Evolutionary conservation across 352 stramenopile genomes (phyloP), one percentile per base, ranked within the genome.

Genomic region (Nannochloropsis limnetica): DNA sequence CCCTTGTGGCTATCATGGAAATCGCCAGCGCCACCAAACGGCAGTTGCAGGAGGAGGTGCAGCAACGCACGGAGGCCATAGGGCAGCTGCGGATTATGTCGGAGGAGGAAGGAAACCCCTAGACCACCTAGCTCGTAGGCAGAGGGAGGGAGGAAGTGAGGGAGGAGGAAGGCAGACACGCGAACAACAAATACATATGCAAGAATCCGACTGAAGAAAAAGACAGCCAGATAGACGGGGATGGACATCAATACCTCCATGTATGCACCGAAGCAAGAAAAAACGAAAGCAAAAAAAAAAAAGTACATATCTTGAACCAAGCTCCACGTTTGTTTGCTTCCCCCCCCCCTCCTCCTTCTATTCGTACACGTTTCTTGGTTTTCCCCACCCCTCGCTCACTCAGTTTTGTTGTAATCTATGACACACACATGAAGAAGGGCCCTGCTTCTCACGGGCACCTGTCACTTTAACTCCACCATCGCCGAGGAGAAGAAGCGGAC

Each of bases 11-110:
- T 14, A 74, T 74, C 25, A 31, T 74, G 61, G 61, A 74, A 74
- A 17, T 74, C n/a, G 61, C 61, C 61, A 31, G n/a, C n/a, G 25
- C 25, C 2, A 74, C 61, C n/a, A 74, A 74, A 74, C n/a, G n/a
- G 25, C 61, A 74, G 25, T 74, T 74, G 61, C 61, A 31, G 3
- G 61, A 25, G 61, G 61, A 74, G 25, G 61, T 74, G 61, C 14
- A 74, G 15, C 61, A 74, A 25, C 61, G 25, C 61, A 20, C n/a
- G 25, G n/a, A 74, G 25, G 61, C 61, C n/a, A 74, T 74, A 9
- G 8, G 22, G 25, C 61, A 74, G 25, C 25, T 74, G 3, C 20
- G 61, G 15, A 31, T 27, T 11, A 74, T 25, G 11, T 25, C 61
- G 2, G 61, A 74, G 25, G 61, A 74, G 11, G n/a, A 74, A 15